phyloP scores from a whole-genome alignment of 768 basidiomycete genomes.

The Lyophyllum decastes region DNA sequence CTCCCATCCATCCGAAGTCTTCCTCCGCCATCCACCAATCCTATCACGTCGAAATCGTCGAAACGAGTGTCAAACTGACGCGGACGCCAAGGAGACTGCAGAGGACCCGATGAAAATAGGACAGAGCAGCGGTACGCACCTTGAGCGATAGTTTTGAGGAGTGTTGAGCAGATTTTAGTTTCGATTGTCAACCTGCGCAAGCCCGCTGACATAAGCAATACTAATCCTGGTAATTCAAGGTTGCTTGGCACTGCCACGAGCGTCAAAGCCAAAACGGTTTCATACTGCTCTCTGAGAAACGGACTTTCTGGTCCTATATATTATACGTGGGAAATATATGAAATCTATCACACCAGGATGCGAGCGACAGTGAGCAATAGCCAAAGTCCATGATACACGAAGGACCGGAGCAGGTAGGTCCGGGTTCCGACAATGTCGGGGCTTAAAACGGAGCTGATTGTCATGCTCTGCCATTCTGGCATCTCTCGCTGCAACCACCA shows the following conservation, averaged over 20 bases:
- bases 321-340: too few species aligned
- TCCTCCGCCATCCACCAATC: conserved; percentile 19
- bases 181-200: conserved; percentile 17
- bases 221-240: conserved; percentile 7
- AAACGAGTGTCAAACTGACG: conserved; percentile 25
- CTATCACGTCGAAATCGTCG: conserved; percentile 12
- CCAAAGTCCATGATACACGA: neutral
- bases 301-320: too few species aligned
- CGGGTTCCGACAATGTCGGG: conserved; percentile 24
- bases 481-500: conserved; percentile 39
- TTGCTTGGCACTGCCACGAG: neutral
- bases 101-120: conserved; percentile 15
- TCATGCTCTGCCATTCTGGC: conserved; percentile 17
- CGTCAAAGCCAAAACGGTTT: neutral
- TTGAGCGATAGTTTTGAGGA: conserved; percentile 40
- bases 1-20: conserved; percentile 44
- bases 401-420: neutral
- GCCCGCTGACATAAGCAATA: conserved; percentile 37
- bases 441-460: conserved; percentile 29
- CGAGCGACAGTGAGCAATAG: neutral
- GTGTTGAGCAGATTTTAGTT: conserved; percentile 28
- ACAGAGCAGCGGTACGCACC: conserved; percentile 33
- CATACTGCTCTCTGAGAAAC: neutral
- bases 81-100: conserved; percentile 8
- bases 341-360: too few species aligned